phyloP scores from a whole-genome alignment of 2,329 filamentous ascomycete species.

The Trichoderma koningiopsis region DNA sequence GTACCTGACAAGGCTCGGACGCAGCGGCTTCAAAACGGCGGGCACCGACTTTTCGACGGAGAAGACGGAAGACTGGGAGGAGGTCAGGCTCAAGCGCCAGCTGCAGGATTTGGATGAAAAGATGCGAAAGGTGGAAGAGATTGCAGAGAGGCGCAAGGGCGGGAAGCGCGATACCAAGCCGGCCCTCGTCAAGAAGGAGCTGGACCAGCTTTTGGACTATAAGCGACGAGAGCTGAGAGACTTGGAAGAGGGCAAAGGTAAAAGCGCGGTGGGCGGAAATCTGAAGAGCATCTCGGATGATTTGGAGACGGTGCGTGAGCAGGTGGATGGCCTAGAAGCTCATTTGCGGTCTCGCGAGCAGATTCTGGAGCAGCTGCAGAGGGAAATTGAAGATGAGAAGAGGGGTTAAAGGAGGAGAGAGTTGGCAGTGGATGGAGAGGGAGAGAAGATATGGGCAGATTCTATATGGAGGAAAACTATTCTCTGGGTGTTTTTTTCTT shows the following conservation, averaged over 20 bases:
- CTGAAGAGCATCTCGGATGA: slow-evolving; percentile 82
- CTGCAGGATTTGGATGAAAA: slow-evolving; percentile 86
- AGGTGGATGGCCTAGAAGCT: slow-evolving; percentile 84
- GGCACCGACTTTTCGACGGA: slow-evolving; percentile 89
- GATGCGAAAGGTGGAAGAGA: slow-evolving; percentile 78
- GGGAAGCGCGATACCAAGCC: slow-evolving; percentile 77
- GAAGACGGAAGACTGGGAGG: slow-evolving; percentile 95
- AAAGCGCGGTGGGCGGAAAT: slow-evolving; percentile 68
- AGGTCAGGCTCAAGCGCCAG: slow-evolving; percentile 91
- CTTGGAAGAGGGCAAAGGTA: slow-evolving; percentile 70
- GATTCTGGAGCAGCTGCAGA: slow-evolving; percentile 72
- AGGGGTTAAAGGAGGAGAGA: slow-evolving; percentile 45
- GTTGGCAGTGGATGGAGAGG: slow-evolving; percentile 26
- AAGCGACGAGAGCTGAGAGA: slow-evolving; percentile 81
- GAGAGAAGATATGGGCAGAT: neutral
- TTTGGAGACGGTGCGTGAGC: slow-evolving; percentile 86
- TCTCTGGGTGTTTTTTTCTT: neutral
- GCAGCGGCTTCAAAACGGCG: slow-evolving; percentile 75
- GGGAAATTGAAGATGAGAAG: slow-evolving; percentile 88
- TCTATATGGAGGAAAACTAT: neutral
- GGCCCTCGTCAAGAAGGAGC: slow-evolving; percentile 87
- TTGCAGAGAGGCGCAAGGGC: slow-evolving; percentile 64
- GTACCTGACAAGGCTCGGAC: slow-evolving; percentile 87
- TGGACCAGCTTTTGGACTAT: slow-evolving; percentile 93
- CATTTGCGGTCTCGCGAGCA: slow-evolving; percentile 78